Evolutionary conservation across 2,329 filamentous ascomycete genomes (phyloP).

Genomic region (Drechmeria coniospora): DNA sequence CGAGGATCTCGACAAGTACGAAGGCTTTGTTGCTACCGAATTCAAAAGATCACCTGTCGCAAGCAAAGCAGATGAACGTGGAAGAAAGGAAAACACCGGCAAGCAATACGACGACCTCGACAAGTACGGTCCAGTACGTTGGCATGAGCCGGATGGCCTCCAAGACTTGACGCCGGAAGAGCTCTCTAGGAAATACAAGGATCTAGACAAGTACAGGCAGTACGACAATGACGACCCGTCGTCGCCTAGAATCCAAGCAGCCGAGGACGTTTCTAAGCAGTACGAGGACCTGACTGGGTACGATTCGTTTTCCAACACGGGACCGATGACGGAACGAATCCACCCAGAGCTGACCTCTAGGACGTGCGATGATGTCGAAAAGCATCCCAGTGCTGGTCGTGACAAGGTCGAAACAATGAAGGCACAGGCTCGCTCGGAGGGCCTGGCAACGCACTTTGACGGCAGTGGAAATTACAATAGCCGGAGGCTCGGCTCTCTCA

Average conservation of each 20-base stretch:
- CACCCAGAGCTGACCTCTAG: conserved; percentile 18
- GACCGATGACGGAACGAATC: conserved; percentile 8
- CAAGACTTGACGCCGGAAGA: conserved; percentile 17
- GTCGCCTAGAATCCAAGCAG: conserved; percentile 10
- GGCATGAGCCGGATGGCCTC: conserved; percentile 22
- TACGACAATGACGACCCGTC: conserved; percentile 13
- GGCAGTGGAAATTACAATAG: conserved; percentile 27
- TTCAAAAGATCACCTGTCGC: too few relatives aligned
- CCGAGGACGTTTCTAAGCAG: conserved; percentile 21
- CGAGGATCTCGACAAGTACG: conserved; percentile 23
- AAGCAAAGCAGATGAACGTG: conserved; percentile 26
- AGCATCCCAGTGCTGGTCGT: conserved; percentile 16
- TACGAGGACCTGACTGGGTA: conserved; percentile 22
- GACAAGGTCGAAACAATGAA: conserved; percentile 12
- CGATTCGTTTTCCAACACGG: conserved; percentile 11
- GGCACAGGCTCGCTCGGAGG: conserved; percentile 20
- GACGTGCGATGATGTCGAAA: conserved; percentile 17
- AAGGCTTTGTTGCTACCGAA: too few relatives aligned
- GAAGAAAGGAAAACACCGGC: conserved; percentile 15
- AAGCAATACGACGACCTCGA: conserved; percentile 24
- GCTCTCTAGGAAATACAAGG: conserved; percentile 21
- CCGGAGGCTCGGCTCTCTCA: conserved; percentile 12
- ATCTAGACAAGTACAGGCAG: conserved; percentile 7
- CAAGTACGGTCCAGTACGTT: conserved; percentile 18
- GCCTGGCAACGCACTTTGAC: conserved; percentile 21